phyloP scores from a whole-genome alignment of 2,329 filamentous ascomycete genomes.

The Elsinoe fawcettii region DNA sequence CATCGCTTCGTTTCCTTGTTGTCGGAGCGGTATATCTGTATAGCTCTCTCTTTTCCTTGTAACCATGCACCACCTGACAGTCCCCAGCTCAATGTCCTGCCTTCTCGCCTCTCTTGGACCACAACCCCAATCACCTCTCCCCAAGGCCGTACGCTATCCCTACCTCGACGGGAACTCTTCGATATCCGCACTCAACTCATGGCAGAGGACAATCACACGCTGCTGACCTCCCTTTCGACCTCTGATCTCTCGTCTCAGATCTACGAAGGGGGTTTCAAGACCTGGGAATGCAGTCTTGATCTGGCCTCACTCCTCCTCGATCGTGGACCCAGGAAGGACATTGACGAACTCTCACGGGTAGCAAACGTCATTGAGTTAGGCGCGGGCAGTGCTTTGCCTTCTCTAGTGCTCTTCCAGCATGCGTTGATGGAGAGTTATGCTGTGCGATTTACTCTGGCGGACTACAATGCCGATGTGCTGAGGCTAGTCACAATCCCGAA shows the following conservation, averaged over 20 bases:
- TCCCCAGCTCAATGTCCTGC: slow-evolving; percentile 49
- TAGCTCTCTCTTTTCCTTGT: too few relatives aligned
- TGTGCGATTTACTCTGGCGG: slow-evolving; percentile 59
- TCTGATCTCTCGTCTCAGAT: slow-evolving; percentile 74
- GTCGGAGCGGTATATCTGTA: too few relatives aligned
- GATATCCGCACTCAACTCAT: slow-evolving; percentile 75
- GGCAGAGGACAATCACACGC: slow-evolving; percentile 53
- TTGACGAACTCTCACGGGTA: slow-evolving; percentile 42
- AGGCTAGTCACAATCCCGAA: slow-evolving; percentile 74
- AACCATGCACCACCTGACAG: neutral
- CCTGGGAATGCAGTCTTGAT: slow-evolving; percentile 80
- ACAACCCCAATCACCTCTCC: slow-evolving; percentile 55
- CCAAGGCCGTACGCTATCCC: slow-evolving; percentile 43
- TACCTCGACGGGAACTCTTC: slow-evolving; percentile 72
- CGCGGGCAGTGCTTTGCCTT: slow-evolving; percentile 69
- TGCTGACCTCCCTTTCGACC: slow-evolving; percentile 55
- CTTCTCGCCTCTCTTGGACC: slow-evolving; percentile 66
- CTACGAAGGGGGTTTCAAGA: slow-evolving; percentile 84
- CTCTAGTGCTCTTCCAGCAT: slow-evolving; percentile 61
- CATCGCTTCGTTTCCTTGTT: neutral
- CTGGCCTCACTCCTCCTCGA: slow-evolving; percentile 58
- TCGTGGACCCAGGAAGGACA: slow-evolving; percentile 41
- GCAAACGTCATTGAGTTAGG: slow-evolving; percentile 56
- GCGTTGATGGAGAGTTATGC: slow-evolving; percentile 41
- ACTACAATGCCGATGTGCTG: slow-evolving; percentile 73